Base-by-base conservation (phyloP, 2,329 filamentous ascomycete genomes). In the Teratosphaeria zuluensis region DNA sequence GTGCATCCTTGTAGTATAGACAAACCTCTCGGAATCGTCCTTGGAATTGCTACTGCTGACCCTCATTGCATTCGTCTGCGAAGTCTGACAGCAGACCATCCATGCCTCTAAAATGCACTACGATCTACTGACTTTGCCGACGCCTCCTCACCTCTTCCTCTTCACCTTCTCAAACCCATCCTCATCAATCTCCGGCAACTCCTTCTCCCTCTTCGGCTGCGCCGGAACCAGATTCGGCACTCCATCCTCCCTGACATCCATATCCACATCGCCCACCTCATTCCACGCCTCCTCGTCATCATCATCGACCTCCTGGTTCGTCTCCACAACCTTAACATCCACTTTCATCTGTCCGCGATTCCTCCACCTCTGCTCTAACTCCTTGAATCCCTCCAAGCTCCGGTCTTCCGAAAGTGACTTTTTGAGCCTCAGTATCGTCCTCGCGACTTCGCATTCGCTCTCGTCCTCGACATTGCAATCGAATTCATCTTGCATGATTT, bases 401-500 rank as follows among this genome's bases (percentile, higher is more conserved):
- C 16, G 88, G 88, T 82, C 80, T 59, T 79, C 77, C 56, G 84
- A 84, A 70, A 85, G 84, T 69, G 88, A 81, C 59, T 78, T 78
- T 67, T 85, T 80, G 63, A 92, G 76, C 56, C 80, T 79, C 72
- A 95, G 75, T 59, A 97, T 89, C 66, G 85, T 80, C 59, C 79
- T 78, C 9, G 91, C 91, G 6, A 95, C 83, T 58, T 86, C 82
- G 56, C 82, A 84, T 35, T 86, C 88, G 54, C 87, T 92, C 66
- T 91, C 92, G 73, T 99, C 94, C 69, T 97, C 94, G 31, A 96
- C 84, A 58, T 89, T 87, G 58, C 94, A 88, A 68, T 96, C 91
- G 69, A 97, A 99, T 75, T 99, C 94, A 76, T 97, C 94, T 62
- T 88, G 82, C 87, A 97, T 94, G 61, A 96, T 86, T 69, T 96